Conservation (phyloP, 2,329 filamentous ascomycete species). For the Colletotrichum tamarilloi region DNA sequence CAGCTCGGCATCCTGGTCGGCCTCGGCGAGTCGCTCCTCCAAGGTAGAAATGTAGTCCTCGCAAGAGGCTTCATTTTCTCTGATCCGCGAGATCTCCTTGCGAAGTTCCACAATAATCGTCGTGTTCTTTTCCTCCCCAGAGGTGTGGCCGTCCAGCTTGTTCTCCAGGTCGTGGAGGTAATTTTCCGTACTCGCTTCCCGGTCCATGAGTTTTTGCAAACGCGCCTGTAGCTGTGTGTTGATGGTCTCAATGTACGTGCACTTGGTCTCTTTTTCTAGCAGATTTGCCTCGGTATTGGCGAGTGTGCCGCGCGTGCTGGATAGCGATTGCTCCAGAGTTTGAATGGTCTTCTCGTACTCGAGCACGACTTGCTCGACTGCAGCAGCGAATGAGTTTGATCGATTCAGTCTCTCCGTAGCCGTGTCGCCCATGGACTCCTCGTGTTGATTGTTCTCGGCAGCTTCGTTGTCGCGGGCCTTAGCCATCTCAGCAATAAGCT, state of each 20-base stretch:
- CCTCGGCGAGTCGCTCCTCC: constrained; percentile 93
- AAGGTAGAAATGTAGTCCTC: constrained; percentile 98
- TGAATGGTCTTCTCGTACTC: constrained; percentile 99
- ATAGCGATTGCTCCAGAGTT: constrained; percentile 88
- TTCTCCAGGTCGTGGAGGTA: constrained; percentile 93
- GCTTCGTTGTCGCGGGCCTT: constrained; percentile 80
- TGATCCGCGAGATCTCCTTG: constrained; percentile 87
- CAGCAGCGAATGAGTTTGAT: constrained; percentile 95
- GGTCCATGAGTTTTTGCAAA: constrained; percentile 92
- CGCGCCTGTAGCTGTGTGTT: constrained; percentile 89
- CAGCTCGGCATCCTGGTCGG: constrained; percentile 93
- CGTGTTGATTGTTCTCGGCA: constrained; percentile 67
- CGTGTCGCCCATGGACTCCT: constrained; percentile 77
- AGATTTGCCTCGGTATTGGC: constrained; percentile 87
- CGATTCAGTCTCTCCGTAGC: constrained; percentile 90
- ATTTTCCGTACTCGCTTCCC: constrained; percentile 89
- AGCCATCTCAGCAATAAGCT: constrained; percentile 92
- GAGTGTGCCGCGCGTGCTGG: constrained; percentile 85
- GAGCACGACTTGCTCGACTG: constrained; percentile 93
- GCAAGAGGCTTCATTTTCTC: constrained; percentile 89
- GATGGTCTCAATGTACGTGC: constrained; percentile 91
- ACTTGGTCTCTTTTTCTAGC: constrained; percentile 93
- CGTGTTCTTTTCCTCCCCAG: constrained; percentile 92
- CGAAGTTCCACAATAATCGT: constrained; percentile 87
- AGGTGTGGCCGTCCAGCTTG: constrained; percentile 89